These are phyloP conservation scores for Talaromyces adpressus DNA, from an alignment of 495 filamentous ascomycete genomes.

Conservation along the genomic window DNA sequence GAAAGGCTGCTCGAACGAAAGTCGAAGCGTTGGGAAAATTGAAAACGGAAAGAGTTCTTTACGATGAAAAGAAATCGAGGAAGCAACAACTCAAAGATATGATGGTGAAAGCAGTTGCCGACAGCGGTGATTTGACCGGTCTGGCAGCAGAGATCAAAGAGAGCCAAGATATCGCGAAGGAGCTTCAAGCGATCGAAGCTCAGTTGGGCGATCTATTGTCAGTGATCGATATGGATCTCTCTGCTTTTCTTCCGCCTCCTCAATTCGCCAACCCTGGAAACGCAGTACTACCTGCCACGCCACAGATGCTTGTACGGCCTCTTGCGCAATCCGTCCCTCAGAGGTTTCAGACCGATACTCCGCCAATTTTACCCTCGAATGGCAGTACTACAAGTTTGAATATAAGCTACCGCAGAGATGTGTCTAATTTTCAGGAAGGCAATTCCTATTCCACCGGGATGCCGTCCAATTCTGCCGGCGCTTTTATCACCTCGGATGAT, in stretches of 20 bases:
- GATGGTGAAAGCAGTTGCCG: slow-evolving; percentile 26
- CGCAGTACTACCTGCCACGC: not conserved
- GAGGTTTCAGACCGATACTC: not conserved
- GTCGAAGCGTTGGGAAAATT: slow-evolving; percentile 30
- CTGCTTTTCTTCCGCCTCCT: not conserved
- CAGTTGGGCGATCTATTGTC: slow-evolving; percentile 25
- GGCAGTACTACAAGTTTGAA: not conserved
- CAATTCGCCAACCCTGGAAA: not conserved
- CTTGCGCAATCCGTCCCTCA: not conserved
- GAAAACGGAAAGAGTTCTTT: slow-evolving; percentile 19
- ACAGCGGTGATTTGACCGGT: slow-evolving; percentile 26
- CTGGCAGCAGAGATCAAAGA: slow-evolving; percentile 29
- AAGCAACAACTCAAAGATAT: slow-evolving; percentile 25
- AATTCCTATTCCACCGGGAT: slow-evolving; percentile 20
- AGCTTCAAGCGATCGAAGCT: slow-evolving; percentile 25
- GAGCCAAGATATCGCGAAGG: slow-evolving; percentile 27
- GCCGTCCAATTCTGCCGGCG: slow-evolving; percentile 18
- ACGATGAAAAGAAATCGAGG: slow-evolving; percentile 20
- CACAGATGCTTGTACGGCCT: not conserved
- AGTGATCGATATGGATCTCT: slow-evolving; percentile 3
- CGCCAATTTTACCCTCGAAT: not conserved
- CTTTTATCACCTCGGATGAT: slow-evolving; percentile 39
- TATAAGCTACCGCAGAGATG: not conserved
- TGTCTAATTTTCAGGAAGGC: not conserved
- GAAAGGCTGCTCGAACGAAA: slow-evolving; percentile 24